Evolutionary conservation across 2,329 filamentous ascomycete species (phyloP).

Genomic region (Phialocephala sp.): DNA sequence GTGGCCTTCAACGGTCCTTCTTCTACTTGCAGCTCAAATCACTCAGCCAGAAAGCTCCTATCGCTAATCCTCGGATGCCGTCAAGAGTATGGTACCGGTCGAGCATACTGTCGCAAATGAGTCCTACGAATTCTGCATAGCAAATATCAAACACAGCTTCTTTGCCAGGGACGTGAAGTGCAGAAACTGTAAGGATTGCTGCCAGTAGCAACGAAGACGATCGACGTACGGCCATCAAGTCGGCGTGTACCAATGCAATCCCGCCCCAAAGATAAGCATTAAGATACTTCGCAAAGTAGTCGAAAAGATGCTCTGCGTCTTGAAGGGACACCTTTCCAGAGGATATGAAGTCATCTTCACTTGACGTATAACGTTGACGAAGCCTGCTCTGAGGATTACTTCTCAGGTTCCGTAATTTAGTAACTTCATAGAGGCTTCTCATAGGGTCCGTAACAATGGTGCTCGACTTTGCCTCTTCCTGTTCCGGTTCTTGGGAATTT

Average conservation of each 20-base stretch:
- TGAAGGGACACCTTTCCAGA: slow-evolving; percentile 51
- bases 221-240: slow-evolving; percentile 56
- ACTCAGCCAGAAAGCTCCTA: slow-evolving; percentile 67
- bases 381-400: slow-evolving; percentile 45
- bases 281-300: slow-evolving; percentile 52
- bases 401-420: slow-evolving; percentile 51
- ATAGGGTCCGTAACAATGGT: slow-evolving; percentile 47
- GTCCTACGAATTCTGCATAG: slow-evolving; percentile 60
- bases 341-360: slow-evolving; percentile 56
- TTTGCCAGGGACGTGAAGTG: slow-evolving; percentile 61
- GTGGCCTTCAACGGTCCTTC: not conserved
- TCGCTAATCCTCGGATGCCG: slow-evolving; percentile 63
- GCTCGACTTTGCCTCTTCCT: slow-evolving; percentile 30
- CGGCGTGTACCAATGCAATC: slow-evolving; percentile 55
- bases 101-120: slow-evolving; percentile 63
- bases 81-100: slow-evolving; percentile 62
- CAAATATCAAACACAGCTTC: slow-evolving; percentile 59
- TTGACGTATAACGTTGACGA: slow-evolving; percentile 28
- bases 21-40: slow-evolving; percentile 49
- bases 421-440: slow-evolving; percentile 60
- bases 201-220: slow-evolving; percentile 62
- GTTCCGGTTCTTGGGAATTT: slow-evolving; percentile 45
- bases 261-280: slow-evolving; percentile 59
- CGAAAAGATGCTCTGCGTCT: slow-evolving; percentile 56
- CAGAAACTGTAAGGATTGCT: slow-evolving; percentile 63